These are phyloP conservation scores for Euphorbia schlechtendalii DNA, from an alignment of 441 rosid species.

Conservation along the genomic window DNA sequence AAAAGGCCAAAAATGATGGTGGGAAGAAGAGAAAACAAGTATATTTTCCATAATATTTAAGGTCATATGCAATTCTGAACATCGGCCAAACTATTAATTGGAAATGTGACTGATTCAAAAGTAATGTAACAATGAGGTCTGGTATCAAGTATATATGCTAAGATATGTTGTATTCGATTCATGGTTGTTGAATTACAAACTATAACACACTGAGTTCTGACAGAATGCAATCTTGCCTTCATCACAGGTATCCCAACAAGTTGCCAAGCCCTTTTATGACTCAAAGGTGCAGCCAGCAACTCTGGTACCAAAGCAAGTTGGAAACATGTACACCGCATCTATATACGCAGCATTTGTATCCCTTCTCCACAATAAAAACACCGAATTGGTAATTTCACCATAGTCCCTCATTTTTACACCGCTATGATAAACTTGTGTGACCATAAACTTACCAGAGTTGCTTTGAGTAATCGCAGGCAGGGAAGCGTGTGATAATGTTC, in stretches of 20 bases:
- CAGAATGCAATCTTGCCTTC: background rate
- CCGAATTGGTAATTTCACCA: constrained; percentile 52
- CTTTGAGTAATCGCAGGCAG: constrained; percentile 39
- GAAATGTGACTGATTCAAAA: background rate
- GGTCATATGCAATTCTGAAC: background rate
- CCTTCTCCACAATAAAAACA: constrained; percentile 69
- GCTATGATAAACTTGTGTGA: background rate
- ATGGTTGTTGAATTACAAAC: background rate
- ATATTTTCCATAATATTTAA: background rate
- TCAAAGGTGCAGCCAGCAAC: constrained; percentile 82
- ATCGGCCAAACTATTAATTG: background rate
- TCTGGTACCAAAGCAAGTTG: constrained; percentile 89
- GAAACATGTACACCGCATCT: constrained; percentile 99
- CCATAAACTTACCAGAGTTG: too few relatives aligned
- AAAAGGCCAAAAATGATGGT: background rate
- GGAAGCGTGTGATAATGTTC: constrained; percentile 77
- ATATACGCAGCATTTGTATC: constrained; percentile 92
- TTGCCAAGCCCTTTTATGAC: constrained; percentile 74
- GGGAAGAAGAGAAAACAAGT: background rate
- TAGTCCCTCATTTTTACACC: background rate
- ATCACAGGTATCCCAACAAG: constrained; percentile 76
- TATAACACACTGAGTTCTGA: background rate
- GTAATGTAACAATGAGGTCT: background rate
- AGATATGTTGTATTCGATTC: background rate
- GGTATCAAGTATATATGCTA: background rate